Conservation (phyloP, 2,329 filamentous ascomycete genomes). For the Pseudogymnoascus sp. region DNA sequence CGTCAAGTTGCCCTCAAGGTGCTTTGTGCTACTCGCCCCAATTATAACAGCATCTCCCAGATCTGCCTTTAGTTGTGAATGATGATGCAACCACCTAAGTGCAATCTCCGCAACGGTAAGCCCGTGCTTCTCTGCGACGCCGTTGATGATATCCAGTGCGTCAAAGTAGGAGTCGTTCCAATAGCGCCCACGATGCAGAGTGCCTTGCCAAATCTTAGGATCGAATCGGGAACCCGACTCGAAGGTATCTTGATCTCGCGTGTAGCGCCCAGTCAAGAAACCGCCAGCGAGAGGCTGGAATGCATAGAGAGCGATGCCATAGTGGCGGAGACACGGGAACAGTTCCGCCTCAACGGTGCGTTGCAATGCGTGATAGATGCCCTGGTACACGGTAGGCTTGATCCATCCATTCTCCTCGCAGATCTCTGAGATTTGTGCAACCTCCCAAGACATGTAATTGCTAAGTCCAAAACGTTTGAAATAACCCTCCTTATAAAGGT, state of each 20-base stretch:
- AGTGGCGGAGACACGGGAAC: constrained; percentile 50
- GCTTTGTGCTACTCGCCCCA: constrained; percentile 49
- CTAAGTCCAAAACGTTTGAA: constrained; percentile 47
- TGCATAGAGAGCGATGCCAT: constrained; percentile 53
- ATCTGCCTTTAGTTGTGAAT: constrained; percentile 51
- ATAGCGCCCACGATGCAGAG: constrained; percentile 48
- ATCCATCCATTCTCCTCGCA: constrained; percentile 29
- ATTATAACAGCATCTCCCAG: constrained; percentile 53
- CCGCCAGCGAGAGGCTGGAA: constrained; percentile 53
- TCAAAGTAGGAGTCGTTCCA: constrained; percentile 57
- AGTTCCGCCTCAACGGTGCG: constrained; percentile 55
- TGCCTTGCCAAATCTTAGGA: constrained; percentile 42
- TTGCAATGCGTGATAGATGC: constrained; percentile 26
- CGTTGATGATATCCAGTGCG: constrained; percentile 62
- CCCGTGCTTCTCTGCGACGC: constrained; percentile 58
- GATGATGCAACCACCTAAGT: constrained; percentile 66
- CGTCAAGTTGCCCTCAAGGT: constrained; percentile 49
- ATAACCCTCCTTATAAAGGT: constrained; percentile 29
- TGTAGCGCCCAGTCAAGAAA: constrained; percentile 26
- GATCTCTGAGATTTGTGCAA: constrained; percentile 26
- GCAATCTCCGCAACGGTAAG: constrained; percentile 67
- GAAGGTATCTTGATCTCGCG: constrained; percentile 29
- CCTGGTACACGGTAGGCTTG: constrained; percentile 31
- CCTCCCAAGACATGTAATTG: constrained; percentile 46
- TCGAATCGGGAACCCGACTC: constrained; percentile 20